Base-by-base conservation (phyloP, 176 grass and related monocot genomes). In the Raddia distichophylla region DNA sequence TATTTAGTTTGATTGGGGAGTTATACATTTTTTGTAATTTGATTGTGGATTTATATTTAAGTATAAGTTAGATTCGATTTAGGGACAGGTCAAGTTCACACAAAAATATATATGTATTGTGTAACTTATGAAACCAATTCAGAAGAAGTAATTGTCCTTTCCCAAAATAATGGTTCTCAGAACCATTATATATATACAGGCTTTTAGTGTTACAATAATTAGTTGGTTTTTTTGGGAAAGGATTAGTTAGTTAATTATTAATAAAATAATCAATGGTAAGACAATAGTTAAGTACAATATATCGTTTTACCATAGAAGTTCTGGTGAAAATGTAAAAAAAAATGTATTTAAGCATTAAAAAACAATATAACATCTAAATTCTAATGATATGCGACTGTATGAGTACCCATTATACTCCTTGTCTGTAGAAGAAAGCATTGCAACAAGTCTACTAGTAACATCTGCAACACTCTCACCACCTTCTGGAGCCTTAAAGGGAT, bases 381-480 rank as follows among this genome's bases (percentile, higher is more conserved):
- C 22, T 43, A 20, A 49, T 10, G 4, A 18, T 17, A 15, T 12
- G 59, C 16, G 75, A 52, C 67, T 58, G 14, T 4, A 45, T 27
- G 27, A 7, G 71, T 94, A 94, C 95, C 95, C 86, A 74, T 87
- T 42, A 76, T 89, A 89, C 71, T 88, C 74, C 67, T 54, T 51
- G 42, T 98, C 92, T 6, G 84, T 73, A 71, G 54, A 58, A 65
- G 66, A 79, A 20, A 98, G 65, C 62, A 89, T 74, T 37, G 67
- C 13, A 51, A 84, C 67, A 67, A 98, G 70, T 86, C 95, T 87
- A 63, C 71, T 89, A 44, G 88, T 92, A 80, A 98, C 95, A 83
- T 93, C 86, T 67, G 81, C 84, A 7, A 93, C 95, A 81, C 95
- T 94, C 75, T 98, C 92, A 0, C 95, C 92, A 60, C 95, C 95